Conservation (phyloP, 2,329 filamentous ascomycete species). For the Nemania sp. region DNA sequence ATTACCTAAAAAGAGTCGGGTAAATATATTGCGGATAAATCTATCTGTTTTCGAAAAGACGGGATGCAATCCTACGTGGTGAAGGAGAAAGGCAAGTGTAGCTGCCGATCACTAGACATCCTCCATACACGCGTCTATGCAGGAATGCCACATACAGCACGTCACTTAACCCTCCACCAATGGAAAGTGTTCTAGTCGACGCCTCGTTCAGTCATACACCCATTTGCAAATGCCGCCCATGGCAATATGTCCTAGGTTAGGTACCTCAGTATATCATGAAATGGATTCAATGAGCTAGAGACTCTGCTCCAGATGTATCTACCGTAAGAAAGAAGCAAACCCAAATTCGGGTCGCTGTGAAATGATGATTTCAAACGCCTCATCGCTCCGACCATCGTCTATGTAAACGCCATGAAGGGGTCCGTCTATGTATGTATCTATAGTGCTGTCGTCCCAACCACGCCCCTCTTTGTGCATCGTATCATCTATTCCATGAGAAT, state of each 20-base stretch:
- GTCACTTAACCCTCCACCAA: neutral
- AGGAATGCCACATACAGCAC: neutral
- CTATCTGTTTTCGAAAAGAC: too few relatives aligned
- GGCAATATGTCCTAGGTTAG: too few relatives aligned
- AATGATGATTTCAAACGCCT: too few relatives aligned
- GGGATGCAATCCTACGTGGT: too few relatives aligned
- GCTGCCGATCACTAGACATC: neutral
- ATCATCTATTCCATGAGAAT: slow-evolving; percentile 12
- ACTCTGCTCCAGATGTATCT: too few relatives aligned
- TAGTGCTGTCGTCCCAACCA: slow-evolving; percentile 18
- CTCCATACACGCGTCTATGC: too few relatives aligned
- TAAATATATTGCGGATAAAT: too few relatives aligned
- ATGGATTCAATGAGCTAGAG: too few relatives aligned
- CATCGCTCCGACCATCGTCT: slow-evolving; percentile 19
- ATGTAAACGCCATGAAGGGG: slow-evolving; percentile 24
- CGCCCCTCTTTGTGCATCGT: slow-evolving; percentile 11
- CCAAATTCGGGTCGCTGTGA: too few relatives aligned
- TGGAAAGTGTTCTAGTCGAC: neutral
- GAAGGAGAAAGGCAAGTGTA: neutral
- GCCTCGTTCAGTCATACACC: neutral
- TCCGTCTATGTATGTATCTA: slow-evolving; percentile 27
- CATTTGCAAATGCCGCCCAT: too few relatives aligned
- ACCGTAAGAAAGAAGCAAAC: slow-evolving; percentile 11
- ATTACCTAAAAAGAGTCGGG: too few relatives aligned
- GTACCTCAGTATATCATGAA: too few relatives aligned